Evolutionary conservation across 768 basidiomycete genomes (phyloP).

Genomic region (Boletus bicolor): DNA sequence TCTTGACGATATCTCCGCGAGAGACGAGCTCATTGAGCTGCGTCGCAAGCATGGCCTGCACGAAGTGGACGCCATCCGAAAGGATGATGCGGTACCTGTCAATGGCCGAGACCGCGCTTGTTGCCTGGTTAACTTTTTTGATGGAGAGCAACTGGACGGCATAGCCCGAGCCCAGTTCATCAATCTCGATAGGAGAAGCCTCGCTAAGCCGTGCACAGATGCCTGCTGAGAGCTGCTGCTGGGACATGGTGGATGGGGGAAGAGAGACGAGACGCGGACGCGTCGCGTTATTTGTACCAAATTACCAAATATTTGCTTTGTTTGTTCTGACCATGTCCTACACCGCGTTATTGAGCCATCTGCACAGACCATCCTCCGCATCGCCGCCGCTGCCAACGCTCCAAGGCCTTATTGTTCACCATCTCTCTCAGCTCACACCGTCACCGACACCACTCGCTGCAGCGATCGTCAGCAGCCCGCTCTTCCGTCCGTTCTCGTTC

Average conservation of each 20-base stretch:
- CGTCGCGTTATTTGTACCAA: constrained; percentile 16
- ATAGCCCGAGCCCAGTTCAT: constrained; percentile 34
- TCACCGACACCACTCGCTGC: constrained; percentile 34
- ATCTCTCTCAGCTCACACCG: constrained; percentile 26
- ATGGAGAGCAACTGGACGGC: constrained; percentile 80
- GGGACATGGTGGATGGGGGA: constrained; percentile 34
- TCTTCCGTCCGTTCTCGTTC: constrained; percentile 31
- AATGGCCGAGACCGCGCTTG: constrained; percentile 32
- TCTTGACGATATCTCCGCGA: constrained; percentile 56
- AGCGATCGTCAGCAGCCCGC: constrained; percentile 29
- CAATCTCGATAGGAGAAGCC: constrained; percentile 32
- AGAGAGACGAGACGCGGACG: not conserved
- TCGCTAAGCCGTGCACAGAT: constrained; percentile 50
- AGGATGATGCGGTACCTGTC: constrained; percentile 81
- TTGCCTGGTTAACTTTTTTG: constrained; percentile 58
- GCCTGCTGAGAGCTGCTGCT: constrained; percentile 52
- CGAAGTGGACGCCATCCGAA: constrained; percentile 82
- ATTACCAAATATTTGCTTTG: not conserved
- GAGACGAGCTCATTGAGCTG: constrained; percentile 78
- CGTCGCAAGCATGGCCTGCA: constrained; percentile 94
- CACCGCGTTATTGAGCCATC: constrained; percentile 22
- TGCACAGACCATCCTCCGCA: constrained; percentile 25
- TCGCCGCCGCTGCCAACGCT: constrained; percentile 18
- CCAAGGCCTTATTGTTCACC: constrained; percentile 28
- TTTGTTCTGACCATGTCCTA: constrained; percentile 21